Base-by-base conservation (phyloP, 1,139 yeast species). In the Lodderomyces jiufengensis region DNA sequence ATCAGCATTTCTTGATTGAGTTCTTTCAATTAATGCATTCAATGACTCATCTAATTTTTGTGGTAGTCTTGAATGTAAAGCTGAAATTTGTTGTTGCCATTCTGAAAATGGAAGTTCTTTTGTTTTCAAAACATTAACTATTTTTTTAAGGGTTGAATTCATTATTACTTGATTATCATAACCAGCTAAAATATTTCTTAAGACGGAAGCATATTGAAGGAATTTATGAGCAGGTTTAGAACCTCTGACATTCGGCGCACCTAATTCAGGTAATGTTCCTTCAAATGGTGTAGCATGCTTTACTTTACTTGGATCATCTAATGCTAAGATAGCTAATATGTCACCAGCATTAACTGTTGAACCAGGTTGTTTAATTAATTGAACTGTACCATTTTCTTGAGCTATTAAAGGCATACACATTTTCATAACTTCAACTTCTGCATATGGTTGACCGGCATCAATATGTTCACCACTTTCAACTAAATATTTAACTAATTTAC, bases 361-460 rank as follows among this genome's bases (percentile, higher is more conserved):
- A 41, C 99, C 99, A n/a, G 98, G 97, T 64, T 94, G 98, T 63
- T 92, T 90, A 56, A 92, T 79, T 37, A 88, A 72, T 67, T 92
- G 97, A 35, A 90, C 88, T 42, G 78, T 71, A 73, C 99, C 99
- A 54, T 85, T 83, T 61, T 90, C 98, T 61, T 80, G 87, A 24
- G 97, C 92, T 54, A 87, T 71, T 54, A 90, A 73, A 35, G 95
- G 95, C 94, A 85, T 85, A 61, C 85, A 84, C 97, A 90, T 90
- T 66, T 92, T 92, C 99, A 92, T 92, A 49, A 92, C 98, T 69
- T 92, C 99, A 41, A 92, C 96, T 67, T 92, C 98, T 31, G 98
- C 98, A 55, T 79, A 94, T 31, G 97, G 80, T 66, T 92, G 95
- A 43, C 98, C 98, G 43, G 95, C 81, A 44, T 66, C 67, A 50